Evolutionary conservation across 2,329 filamentous ascomycete genomes (phyloP).

Genomic region (Teratosphaeria pseudoeucalypti): DNA sequence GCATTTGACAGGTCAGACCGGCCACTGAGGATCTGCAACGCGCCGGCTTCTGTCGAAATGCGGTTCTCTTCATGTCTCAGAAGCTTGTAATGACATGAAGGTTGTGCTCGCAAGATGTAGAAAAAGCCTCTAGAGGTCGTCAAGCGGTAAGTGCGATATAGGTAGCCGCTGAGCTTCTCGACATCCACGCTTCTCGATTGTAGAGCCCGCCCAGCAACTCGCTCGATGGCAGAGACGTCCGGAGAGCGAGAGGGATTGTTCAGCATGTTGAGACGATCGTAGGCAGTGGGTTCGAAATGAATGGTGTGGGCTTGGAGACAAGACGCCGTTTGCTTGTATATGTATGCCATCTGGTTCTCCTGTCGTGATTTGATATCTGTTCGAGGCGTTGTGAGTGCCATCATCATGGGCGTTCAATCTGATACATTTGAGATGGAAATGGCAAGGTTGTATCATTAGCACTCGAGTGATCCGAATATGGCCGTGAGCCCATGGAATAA

Average conservation of each 20-base stretch:
- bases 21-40: constrained; percentile 28
- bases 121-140: constrained; percentile 28
- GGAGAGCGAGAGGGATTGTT: constrained; percentile 9
- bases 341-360: neutral
- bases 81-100: constrained; percentile 27
- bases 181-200: constrained; percentile 17
- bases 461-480: neutral
- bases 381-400: neutral
- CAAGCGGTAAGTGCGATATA: constrained; percentile 34
- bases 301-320: neutral
- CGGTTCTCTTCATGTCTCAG: constrained; percentile 34
- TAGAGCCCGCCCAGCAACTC: constrained; percentile 15
- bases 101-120: constrained; percentile 33
- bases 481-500: neutral
- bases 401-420: neutral
- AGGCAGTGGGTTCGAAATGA: neutral
- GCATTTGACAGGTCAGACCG: constrained; percentile 29
- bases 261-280: constrained; percentile 3
- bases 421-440: neutral
- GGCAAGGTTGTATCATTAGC: neutral
- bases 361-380: neutral
- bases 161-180: constrained; percentile 16
- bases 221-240: constrained; percentile 15
- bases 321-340: neutral
- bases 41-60: constrained; percentile 30